These are phyloP conservation scores for Colletotrichum spaethianum DNA, from an alignment of 2,329 filamentous ascomycete species.

Conservation along the genomic window DNA sequence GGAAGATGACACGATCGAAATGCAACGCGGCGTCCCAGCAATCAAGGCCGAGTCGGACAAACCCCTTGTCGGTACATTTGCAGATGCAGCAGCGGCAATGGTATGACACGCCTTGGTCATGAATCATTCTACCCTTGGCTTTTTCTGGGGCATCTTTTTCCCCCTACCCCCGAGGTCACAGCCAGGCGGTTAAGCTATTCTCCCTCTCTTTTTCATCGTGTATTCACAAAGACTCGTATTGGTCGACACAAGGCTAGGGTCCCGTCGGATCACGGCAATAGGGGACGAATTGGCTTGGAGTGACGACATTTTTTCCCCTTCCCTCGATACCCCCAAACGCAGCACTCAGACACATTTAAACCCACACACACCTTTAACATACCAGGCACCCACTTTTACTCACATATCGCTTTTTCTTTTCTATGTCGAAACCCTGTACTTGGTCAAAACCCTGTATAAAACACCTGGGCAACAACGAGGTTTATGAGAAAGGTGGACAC, in stretches of 20 bases:
- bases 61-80: conserved; percentile 72
- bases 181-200: conserved; percentile 13
- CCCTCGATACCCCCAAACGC: conserved; percentile 34
- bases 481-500: conserved; percentile 40
- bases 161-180: background rate
- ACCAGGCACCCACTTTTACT: conserved; percentile 24
- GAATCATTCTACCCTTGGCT: conserved; percentile 27
- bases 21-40: conserved; percentile 56
- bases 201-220: conserved; percentile 4
- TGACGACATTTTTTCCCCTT: conserved; percentile 37
- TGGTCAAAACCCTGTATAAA: conserved; percentile 36
- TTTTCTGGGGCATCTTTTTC: background rate
- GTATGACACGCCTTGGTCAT: conserved; percentile 47
- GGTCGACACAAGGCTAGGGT: conserved; percentile 20
- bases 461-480: conserved; percentile 34
- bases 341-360: conserved; percentile 23
- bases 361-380: conserved; percentile 13
- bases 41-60: conserved; percentile 57
- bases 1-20: conserved; percentile 65
- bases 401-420: conserved; percentile 34
- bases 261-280: conserved; percentile 36
- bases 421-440: conserved; percentile 32
- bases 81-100: conserved; percentile 70
- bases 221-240: conserved; percentile 22
- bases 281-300: conserved; percentile 31